Evolutionary conservation across 1,284 basidiomycete species (phyloP).

Genomic region (Mycosarcoma maydis): DNA sequence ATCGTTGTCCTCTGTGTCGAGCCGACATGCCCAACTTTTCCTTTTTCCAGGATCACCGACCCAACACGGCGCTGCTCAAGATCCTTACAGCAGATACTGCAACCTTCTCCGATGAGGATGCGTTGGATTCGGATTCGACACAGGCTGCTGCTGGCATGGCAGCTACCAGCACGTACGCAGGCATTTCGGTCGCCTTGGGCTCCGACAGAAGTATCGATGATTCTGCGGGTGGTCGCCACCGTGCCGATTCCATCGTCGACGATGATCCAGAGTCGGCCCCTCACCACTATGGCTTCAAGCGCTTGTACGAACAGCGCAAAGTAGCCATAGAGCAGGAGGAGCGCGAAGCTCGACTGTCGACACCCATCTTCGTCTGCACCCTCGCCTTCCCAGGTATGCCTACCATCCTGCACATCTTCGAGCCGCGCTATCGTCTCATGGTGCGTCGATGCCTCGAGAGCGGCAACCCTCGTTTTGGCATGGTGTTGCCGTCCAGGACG

Average conservation of each 20-base stretch:
- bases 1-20: conserved; percentile 85
- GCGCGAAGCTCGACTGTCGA: conserved; percentile 79
- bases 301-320: conserved; percentile 71
- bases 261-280: conserved; percentile 39
- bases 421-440: conserved; percentile 90
- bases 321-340: conserved; percentile 77
- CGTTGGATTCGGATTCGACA: conserved; percentile 26
- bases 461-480: conserved; percentile 80
- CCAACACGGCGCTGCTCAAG: conserved; percentile 45
- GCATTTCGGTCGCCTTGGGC: conserved; percentile 19
- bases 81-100: conserved; percentile 49
- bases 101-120: conserved; percentile 42
- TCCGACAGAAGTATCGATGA: background rate
- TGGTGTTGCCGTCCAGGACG: conserved; percentile 78
- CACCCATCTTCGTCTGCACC: conserved; percentile 89
- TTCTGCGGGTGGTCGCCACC: background rate
- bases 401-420: conserved; percentile 88
- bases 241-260: conserved; percentile 24
- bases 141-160: conserved; percentile 18
- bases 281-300: conserved; percentile 43
- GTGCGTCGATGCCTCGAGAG: conserved; percentile 86
- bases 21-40: conserved; percentile 77
- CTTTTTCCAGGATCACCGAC: conserved; percentile 78
- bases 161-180: conserved; percentile 14
- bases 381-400: conserved; percentile 90